phyloP scores from a whole-genome alignment of 2,329 filamentous ascomycete species.

The Colletotrichum sp. region DNA sequence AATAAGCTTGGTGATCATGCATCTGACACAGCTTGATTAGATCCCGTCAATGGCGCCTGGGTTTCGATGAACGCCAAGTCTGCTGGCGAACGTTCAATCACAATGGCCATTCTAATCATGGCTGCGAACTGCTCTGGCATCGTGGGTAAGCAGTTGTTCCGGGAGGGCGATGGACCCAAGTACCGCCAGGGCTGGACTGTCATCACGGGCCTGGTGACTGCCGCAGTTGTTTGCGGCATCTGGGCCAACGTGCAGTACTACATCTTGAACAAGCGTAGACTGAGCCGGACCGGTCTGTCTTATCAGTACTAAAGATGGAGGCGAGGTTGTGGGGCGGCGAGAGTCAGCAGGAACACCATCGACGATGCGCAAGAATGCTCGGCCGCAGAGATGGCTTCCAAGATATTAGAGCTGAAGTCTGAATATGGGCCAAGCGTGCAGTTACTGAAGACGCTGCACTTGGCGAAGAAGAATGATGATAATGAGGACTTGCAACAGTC shows the following conservation, averaged over 20 bases:
- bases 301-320: slow-evolving; percentile 3
- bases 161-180: slow-evolving; percentile 30
- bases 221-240: slow-evolving; percentile 1
- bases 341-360: background rate
- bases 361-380: background rate
- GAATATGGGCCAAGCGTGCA: background rate
- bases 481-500: background rate
- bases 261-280: slow-evolving; percentile 11
- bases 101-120: slow-evolving; percentile 37
- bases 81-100: slow-evolving; percentile 33
- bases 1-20: background rate
- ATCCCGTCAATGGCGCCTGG: slow-evolving; percentile 34
- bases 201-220: slow-evolving; percentile 24
- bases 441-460: background rate
- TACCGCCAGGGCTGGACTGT: slow-evolving; percentile 32
- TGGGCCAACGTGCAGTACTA: slow-evolving; percentile 20
- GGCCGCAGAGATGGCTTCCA: background rate
- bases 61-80: slow-evolving; percentile 31
- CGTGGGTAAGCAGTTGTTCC: slow-evolving; percentile 34
- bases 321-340: background rate
- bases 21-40: background rate
- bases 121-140: slow-evolving; percentile 34
- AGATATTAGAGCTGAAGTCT: background rate
- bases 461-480: background rate
- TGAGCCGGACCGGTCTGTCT: background rate